phyloP scores from a whole-genome alignment of 208 protist species.

The Leptomonas seymouri region DNA sequence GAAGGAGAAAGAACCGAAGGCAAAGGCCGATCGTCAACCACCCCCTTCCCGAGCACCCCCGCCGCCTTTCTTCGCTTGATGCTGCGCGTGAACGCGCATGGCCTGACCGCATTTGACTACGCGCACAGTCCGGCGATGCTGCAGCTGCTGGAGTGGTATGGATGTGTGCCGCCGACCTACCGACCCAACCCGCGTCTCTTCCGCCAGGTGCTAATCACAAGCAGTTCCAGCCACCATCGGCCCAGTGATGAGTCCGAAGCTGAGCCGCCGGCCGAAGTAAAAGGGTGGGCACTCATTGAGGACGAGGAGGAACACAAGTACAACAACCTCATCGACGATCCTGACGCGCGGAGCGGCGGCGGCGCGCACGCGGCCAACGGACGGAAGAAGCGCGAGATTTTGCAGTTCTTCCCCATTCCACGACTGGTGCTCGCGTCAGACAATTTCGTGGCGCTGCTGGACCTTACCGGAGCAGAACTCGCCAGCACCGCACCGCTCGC shows the following conservation, averaged over 20 bases:
- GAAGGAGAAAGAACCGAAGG: too few species aligned
- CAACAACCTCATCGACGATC: neutral
- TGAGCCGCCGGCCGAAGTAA: neutral
- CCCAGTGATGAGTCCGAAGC: neutral
- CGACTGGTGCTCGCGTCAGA: slow-evolving; percentile 66
- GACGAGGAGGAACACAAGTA: neutral
- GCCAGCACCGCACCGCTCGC: slow-evolving; percentile 11
- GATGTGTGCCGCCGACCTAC: slow-evolving; percentile 81
- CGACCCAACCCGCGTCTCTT: slow-evolving; percentile 65
- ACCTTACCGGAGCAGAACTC: slow-evolving; percentile 41
- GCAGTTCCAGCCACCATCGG: neutral
- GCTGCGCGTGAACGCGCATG: slow-evolving; percentile 71
- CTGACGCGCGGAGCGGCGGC: neutral
- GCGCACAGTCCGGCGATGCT: slow-evolving; percentile 72
- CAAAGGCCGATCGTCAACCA: neutral
- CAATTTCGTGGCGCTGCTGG: slow-evolving; percentile 57
- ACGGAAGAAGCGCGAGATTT: neutral
- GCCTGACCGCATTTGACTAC: slow-evolving; percentile 85
- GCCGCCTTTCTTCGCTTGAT: slow-evolving; percentile 65
- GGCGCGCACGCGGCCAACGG: neutral
- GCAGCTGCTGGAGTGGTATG: slow-evolving; percentile 70
- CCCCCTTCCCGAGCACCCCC: slow-evolving; percentile 12
- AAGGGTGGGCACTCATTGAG: slow-evolving; percentile 5
- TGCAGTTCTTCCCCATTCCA: slow-evolving; percentile 57
- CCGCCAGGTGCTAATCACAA: slow-evolving; percentile 11